A percentile compares a stretch with the other conserved stretches of the same genome.
Conservation (phyloP, 2,329 filamentous ascomycete genomes). For the Verticillium dahliae region DNA sequence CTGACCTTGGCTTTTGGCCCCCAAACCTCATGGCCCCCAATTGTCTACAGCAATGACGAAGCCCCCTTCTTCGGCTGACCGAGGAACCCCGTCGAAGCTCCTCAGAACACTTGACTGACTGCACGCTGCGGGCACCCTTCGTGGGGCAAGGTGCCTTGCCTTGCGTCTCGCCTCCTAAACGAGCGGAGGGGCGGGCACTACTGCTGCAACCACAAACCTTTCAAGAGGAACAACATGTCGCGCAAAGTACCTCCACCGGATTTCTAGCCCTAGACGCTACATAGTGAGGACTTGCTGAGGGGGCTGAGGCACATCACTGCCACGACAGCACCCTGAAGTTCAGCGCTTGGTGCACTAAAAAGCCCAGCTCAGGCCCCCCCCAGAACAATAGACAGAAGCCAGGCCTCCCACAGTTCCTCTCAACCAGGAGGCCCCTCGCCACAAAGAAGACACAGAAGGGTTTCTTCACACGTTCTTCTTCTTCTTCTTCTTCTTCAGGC, state of each 20-base stretch:
- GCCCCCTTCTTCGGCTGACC: neutral
- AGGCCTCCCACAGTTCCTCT: neutral
- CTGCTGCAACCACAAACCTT: neutral
- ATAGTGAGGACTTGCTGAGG: neutral
- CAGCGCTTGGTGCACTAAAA: neutral
- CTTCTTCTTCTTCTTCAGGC: neutral
- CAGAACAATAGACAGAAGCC: too few relatives aligned
- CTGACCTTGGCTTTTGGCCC: neutral
- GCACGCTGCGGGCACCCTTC: too few relatives aligned
- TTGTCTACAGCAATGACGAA: neutral
- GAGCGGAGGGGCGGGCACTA: neutral
- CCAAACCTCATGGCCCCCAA: neutral
- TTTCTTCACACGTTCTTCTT: neutral
- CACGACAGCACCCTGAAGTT: neutral
- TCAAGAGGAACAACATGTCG: neutral
- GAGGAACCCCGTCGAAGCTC: too few relatives aligned
- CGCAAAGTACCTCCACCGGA: neutral
- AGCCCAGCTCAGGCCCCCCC: neutral
- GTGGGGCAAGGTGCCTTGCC: too few relatives aligned
- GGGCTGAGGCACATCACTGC: neutral
- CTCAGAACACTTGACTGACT: too few relatives aligned
- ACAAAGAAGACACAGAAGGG: neutral
- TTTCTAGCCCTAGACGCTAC: neutral
- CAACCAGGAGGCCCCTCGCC: neutral
- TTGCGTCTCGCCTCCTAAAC: neutral